Conservation (phyloP, 495 filamentous ascomycete species). For the Podospora comata region DNA sequence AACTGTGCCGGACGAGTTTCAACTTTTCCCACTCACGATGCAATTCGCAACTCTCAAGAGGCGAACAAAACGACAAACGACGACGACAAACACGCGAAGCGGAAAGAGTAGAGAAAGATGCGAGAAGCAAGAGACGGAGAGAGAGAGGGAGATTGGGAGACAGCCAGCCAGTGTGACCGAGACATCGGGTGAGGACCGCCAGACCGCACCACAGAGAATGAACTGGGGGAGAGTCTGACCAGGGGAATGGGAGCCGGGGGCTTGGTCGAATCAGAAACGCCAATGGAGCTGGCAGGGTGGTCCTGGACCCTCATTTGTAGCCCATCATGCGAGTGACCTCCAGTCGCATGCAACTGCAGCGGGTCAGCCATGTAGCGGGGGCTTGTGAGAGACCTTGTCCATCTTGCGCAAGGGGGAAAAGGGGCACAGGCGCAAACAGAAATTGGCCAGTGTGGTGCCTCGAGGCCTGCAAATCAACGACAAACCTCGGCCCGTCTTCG, state of each 20-base stretch:
- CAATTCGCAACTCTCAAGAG: conserved; percentile 14
- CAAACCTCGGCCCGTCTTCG: background rate
- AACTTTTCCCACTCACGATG: background rate
- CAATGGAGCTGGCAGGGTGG: conserved; percentile 21
- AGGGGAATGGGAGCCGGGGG: conserved; percentile 21
- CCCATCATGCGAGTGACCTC: conserved; percentile 25
- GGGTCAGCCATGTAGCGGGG: conserved; percentile 21
- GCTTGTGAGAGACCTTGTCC: conserved; percentile 23
- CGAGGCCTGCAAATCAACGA: conserved; percentile 19
- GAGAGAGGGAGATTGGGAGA: conserved; percentile 17
- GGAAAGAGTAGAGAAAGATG: conserved; percentile 13
- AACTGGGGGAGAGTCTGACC: conserved; percentile 22
- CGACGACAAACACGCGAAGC: conserved; percentile 6
- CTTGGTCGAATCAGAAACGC: conserved; percentile 32
- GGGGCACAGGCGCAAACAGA: conserved; percentile 31
- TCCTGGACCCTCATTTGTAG: conserved; percentile 23
- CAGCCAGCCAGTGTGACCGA: conserved; percentile 11
- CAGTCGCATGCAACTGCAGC: conserved; percentile 12
- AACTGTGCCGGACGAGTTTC: background rate
- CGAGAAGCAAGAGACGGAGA: conserved; percentile 10
- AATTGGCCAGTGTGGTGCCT: conserved; percentile 18
- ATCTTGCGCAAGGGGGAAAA: conserved; percentile 16
- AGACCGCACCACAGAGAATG: conserved; percentile 27
- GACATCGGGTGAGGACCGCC: conserved; percentile 17
- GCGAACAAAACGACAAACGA: conserved; percentile 7